Evolutionary conservation across 176 grass and related monocot genomes (phyloP).

Genomic region (Juncus effusus): DNA sequence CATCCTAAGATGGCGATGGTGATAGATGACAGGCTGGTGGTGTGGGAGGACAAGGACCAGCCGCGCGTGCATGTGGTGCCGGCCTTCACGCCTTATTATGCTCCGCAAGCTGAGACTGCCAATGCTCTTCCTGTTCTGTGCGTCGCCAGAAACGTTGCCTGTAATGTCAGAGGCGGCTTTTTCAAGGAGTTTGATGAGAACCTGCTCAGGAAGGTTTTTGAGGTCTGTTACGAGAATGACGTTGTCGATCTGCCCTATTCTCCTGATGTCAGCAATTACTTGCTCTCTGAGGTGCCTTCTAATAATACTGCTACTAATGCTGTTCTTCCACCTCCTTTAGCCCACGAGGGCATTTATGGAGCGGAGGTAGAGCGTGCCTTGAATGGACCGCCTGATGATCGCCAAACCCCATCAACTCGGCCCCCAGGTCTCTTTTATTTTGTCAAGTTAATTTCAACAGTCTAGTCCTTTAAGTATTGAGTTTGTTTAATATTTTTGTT

Average conservation of each 20-base stretch:
- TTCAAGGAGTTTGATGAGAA: slow-evolving; percentile 98
- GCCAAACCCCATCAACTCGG: slow-evolving; percentile 40
- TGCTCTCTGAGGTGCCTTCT: slow-evolving; percentile 58
- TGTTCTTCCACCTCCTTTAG: slow-evolving; percentile 36
- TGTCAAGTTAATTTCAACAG: neutral
- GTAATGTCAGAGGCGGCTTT: slow-evolving; percentile 94
- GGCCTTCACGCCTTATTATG: slow-evolving; percentile 85
- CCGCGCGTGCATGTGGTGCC: slow-evolving; percentile 96
- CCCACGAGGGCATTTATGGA: slow-evolving; percentile 66
- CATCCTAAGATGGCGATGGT: slow-evolving; percentile 99
- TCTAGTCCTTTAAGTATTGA: too few relatives aligned
- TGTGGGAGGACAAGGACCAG: slow-evolving; percentile 98
- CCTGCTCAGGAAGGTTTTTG: slow-evolving; percentile 71
- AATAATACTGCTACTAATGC: neutral
- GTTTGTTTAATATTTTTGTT: too few relatives aligned
- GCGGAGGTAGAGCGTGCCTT: slow-evolving; percentile 66
- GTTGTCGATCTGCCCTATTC: slow-evolving; percentile 79
- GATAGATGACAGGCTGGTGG: slow-evolving; percentile 87
- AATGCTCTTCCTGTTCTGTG: slow-evolving; percentile 84
- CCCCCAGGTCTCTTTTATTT: slow-evolving; percentile 39
- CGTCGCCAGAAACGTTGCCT: slow-evolving; percentile 98
- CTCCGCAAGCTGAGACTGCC: slow-evolving; percentile 94
- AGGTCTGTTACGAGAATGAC: slow-evolving; percentile 79
- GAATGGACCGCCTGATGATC: slow-evolving; percentile 54
- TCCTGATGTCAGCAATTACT: slow-evolving; percentile 87